Percentiles rank a stretch among this genome's conserved stretches.
Evolutionary conservation across 176 grass and related monocot species (phyloP).

Genomic region (Chrysopogon serrulatus): DNA sequence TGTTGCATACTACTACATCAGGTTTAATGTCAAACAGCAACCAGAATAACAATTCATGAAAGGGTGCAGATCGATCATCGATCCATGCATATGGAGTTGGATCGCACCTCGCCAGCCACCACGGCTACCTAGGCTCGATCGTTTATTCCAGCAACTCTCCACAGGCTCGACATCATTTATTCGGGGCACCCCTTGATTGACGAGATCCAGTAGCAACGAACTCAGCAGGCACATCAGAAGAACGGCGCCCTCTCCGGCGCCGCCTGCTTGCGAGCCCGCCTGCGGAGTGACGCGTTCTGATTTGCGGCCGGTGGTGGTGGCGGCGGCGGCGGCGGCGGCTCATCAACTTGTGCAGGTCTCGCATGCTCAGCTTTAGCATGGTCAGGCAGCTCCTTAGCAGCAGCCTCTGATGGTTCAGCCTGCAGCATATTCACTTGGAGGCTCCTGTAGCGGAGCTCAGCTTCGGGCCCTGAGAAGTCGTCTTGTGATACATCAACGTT

Average conservation of each 20-base stretch:
- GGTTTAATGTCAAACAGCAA: too few relatives aligned
- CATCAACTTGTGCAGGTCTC: background rate
- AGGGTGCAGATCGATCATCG: too few relatives aligned
- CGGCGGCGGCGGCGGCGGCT: background rate
- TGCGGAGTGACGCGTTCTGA: background rate
- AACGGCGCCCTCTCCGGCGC: background rate
- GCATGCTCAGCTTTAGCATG: background rate
- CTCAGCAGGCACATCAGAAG: background rate
- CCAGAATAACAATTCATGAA: too few relatives aligned
- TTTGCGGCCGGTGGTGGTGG: background rate
- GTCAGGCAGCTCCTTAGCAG: background rate
- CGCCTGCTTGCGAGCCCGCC: background rate
- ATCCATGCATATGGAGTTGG: too few relatives aligned
- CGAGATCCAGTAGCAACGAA: background rate
- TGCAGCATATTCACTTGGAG: background rate
- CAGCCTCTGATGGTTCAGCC: background rate
- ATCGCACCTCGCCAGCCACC: too few relatives aligned
- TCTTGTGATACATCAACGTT: background rate
- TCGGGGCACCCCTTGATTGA: background rate
- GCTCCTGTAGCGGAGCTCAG: constrained; percentile 9
- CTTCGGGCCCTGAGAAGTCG: constrained; percentile 34
- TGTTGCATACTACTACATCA: too few relatives aligned
- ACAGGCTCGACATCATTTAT: background rate
- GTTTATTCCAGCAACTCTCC: too few relatives aligned
- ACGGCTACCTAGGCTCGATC: too few relatives aligned